These are phyloP conservation scores for Pontederia paniculata DNA, from an alignment of 176 grass and related monocot genomes.

Conservation along the genomic window DNA sequence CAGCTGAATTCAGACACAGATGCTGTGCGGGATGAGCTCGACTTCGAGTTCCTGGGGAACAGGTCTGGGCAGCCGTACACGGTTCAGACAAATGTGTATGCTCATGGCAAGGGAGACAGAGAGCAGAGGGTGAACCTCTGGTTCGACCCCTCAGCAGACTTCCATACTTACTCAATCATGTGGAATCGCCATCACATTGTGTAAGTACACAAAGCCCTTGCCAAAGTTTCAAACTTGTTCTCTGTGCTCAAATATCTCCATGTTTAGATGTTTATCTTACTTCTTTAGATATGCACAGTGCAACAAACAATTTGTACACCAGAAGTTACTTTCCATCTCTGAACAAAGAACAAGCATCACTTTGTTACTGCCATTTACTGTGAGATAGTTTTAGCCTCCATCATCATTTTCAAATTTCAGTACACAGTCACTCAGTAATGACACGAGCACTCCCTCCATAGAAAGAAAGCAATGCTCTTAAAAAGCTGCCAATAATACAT, in stretches of 20 bases:
- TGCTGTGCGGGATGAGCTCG: conserved; percentile 16
- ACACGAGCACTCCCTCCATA: too few species aligned
- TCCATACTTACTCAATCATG: conserved; percentile 70
- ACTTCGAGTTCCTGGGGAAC: conserved; percentile 40
- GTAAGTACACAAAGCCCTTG: conserved; percentile 23
- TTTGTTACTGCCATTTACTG: too few species aligned
- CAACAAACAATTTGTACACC: too few species aligned
- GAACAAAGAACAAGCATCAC: too few species aligned
- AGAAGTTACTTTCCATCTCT: too few species aligned
- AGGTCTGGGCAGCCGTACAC: conserved; percentile 31
- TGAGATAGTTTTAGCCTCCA: too few species aligned
- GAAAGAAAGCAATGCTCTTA: too few species aligned
- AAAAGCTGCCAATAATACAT: too few species aligned
- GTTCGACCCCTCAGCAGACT: conserved; percentile 41
- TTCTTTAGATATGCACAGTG: neutral
- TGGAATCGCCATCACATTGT: conserved; percentile 62
- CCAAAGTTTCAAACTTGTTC: neutral
- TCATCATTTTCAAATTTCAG: too few species aligned
- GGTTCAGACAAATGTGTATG: conserved; percentile 31
- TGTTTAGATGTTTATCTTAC: too few species aligned
- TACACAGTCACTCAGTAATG: too few species aligned
- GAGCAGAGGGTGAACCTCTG: conserved; percentile 37
- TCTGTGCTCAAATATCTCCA: too few species aligned
- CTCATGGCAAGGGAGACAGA: conserved; percentile 27
- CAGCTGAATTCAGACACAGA: conserved; percentile 19